A percentile compares a stretch with the other conserved stretches of the same genome.
These are phyloP conservation scores for Coniella vitis DNA, from an alignment of 2,329 filamentous ascomycete species.

Conservation along the genomic window DNA sequence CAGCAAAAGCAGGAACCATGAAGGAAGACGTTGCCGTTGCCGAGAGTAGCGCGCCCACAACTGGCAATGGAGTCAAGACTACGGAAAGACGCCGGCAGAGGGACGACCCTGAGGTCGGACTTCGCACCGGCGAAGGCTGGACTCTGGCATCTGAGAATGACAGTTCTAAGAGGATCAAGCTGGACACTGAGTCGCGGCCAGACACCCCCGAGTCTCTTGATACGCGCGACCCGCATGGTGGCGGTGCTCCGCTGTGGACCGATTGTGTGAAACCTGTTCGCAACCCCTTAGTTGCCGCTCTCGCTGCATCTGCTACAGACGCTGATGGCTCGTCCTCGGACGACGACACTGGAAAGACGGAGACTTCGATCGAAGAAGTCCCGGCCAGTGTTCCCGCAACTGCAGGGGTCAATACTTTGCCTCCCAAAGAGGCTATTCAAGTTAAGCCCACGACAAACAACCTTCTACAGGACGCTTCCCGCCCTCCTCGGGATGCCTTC, in stretches of 20 bases:
- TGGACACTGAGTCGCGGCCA: constrained; percentile 17
- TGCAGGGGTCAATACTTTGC: too few relatives aligned
- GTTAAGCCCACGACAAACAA: not conserved
- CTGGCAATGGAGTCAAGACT: not conserved
- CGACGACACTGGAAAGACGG: too few relatives aligned
- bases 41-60: not conserved
- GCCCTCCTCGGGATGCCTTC: constrained; percentile 4
- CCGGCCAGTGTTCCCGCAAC: too few relatives aligned
- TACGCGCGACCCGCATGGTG: not conserved
- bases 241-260: not conserved
- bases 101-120: constrained; percentile 15
- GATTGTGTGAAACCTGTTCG: constrained; percentile 4
- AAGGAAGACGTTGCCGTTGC: constrained; percentile 11
- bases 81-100: constrained; percentile 6
- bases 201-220: constrained; percentile 11
- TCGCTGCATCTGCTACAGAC: not conserved
- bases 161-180: constrained; percentile 35
- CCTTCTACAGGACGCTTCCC: not conserved
- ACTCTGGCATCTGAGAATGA: constrained; percentile 31
- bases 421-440: not conserved
- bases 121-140: constrained; percentile 33
- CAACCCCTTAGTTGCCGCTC: constrained; percentile 5
- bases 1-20: constrained; percentile 19
- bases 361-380: too few relatives aligned
- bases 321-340: too few relatives aligned